These are phyloP conservation scores for Colletotrichum kahawae DNA, from an alignment of 2,329 filamentous ascomycete genomes.

Conservation along the genomic window DNA sequence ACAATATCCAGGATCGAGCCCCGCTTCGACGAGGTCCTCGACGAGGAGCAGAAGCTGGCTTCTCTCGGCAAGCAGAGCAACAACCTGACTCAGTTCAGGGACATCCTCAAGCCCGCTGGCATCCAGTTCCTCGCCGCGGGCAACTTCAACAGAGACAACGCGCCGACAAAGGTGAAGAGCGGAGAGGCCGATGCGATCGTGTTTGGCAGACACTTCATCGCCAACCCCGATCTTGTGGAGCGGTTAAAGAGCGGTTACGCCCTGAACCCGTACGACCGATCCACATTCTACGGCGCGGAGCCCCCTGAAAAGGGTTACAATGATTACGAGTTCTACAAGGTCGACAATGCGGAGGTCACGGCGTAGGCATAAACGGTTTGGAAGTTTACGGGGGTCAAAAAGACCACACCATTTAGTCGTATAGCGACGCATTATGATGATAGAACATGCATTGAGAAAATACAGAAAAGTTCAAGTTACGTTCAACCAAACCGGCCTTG, in stretches of 20 bases:
- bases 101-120: slow-evolving; percentile 40
- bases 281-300: slow-evolving; percentile 35
- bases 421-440: not conserved
- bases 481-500: not conserved
- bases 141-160: slow-evolving; percentile 43
- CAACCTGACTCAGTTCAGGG: slow-evolving; percentile 43
- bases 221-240: slow-evolving; percentile 34
- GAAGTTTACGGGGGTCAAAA: not conserved
- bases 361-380: not conserved
- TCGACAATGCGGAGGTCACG: not conserved
- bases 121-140: slow-evolving; percentile 55
- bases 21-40: slow-evolving; percentile 50
- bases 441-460: not conserved
- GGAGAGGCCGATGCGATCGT: slow-evolving; percentile 32
- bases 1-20: slow-evolving; percentile 43
- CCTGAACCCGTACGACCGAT: slow-evolving; percentile 28
- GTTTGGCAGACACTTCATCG: slow-evolving; percentile 31
- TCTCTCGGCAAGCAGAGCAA: slow-evolving; percentile 38
- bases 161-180: slow-evolving; percentile 45
- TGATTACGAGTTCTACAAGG: slow-evolving; percentile 39
- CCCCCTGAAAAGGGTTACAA: slow-evolving; percentile 34
- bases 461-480: not conserved
- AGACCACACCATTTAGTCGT: not conserved
- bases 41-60: slow-evolving; percentile 47
- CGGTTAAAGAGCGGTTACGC: slow-evolving; percentile 26